A percentile compares a stretch with the other conserved stretches of the same genome.
Evolutionary conservation across 345 rosid genomes (phyloP).

Genomic region (Raphanus raphanistrum): DNA sequence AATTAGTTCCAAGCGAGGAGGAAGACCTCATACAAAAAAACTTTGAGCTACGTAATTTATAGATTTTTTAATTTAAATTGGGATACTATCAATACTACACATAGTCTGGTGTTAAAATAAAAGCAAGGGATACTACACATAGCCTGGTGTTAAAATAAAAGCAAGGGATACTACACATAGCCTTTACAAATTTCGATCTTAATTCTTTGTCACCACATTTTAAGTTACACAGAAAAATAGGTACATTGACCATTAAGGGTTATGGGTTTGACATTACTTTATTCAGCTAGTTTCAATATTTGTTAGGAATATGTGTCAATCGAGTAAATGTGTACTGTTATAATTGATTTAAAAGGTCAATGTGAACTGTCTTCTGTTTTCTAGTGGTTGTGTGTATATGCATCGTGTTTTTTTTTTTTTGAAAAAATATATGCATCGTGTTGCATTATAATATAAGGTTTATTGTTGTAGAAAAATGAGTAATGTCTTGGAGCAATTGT

Average conservation of each 20-base stretch:
- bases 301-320: constrained; percentile 33
- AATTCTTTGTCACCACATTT: not conserved
- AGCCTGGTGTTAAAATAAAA: no score
- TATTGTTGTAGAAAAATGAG: constrained; percentile 27
- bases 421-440: constrained; percentile 19
- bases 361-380: constrained; percentile 31
- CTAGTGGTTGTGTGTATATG: constrained; percentile 35
- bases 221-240: not conserved
- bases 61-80: not conserved
- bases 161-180: not conserved
- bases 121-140: no score
- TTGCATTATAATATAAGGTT: constrained; percentile 16
- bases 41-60: constrained; percentile 3
- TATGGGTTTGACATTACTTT: constrained; percentile 18
- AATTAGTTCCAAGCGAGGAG: not conserved
- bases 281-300: constrained; percentile 18
- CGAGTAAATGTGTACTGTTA: not conserved
- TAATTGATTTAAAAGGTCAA: constrained; percentile 10
- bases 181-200: not conserved
- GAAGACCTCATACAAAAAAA: not conserved
- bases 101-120: no score
- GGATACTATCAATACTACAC: not conserved
- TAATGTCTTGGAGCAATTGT: constrained; percentile 37
- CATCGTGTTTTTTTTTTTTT: no score
- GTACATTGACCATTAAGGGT: not conserved